Percentiles rank a stretch among this genome's conserved stretches.
Conservation (phyloP, 2,329 filamentous ascomycete genomes). For the Hypoxylon sp. region DNA sequence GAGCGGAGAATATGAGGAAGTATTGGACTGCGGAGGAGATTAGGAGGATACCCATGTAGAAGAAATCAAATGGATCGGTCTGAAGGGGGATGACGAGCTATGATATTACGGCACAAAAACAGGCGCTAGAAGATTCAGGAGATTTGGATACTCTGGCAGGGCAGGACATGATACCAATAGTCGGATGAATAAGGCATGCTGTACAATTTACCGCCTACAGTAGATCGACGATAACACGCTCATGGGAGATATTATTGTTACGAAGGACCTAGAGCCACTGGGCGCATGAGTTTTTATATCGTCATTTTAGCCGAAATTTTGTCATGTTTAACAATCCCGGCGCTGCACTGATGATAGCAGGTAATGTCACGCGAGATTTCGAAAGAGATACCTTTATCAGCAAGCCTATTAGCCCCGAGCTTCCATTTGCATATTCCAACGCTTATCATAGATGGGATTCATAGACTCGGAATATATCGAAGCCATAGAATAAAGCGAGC, state of each 20-base stretch:
- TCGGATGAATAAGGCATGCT: neutral
- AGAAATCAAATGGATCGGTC: neutral
- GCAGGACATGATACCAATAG: neutral
- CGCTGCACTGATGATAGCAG: neutral
- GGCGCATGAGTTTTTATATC: neutral
- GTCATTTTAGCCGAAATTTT: constrained; percentile 24
- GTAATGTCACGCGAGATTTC: neutral
- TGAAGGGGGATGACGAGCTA: neutral
- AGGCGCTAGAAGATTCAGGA: neutral
- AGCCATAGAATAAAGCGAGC: neutral
- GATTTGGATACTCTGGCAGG: neutral
- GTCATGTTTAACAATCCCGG: neutral
- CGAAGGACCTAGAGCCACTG: neutral
- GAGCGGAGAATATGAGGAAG: constrained; percentile 88
- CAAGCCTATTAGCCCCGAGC: neutral
- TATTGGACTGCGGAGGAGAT: constrained; percentile 87
- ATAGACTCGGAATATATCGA: neutral
- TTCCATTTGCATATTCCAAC: no score
- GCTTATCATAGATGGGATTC: no score
- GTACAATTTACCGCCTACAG: neutral
- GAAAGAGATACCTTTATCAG: neutral
- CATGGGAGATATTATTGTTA: neutral
- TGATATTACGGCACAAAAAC: neutral
- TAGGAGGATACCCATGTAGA: constrained; percentile 74
- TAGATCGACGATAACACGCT: neutral